Evolutionary conservation across 768 basidiomycete species (phyloP), one percentile per base, ranked within the genome.

Genomic region (Gelatoporia subvermispora): DNA sequence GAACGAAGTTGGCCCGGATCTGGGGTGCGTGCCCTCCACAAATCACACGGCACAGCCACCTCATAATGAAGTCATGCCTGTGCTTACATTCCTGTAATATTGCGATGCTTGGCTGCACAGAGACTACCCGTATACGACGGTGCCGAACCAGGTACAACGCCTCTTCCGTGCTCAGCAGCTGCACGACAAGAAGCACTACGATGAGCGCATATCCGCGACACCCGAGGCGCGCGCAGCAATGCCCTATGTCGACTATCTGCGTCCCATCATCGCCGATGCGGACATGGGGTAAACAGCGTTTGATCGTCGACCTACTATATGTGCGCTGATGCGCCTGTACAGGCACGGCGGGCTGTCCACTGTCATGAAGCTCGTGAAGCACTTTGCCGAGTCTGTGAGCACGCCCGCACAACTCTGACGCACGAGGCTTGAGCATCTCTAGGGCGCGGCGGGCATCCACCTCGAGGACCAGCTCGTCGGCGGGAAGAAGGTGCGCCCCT

Each of bases 61-160:
- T 44, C 15, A 21, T 44, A 37, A 31, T 17, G 35, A 43, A n/a
- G n/a, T n/a, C 25, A 18, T 41, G 20, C n/a, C 23, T 21, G 8
- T 48, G 4, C 42, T 15, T n/a, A 9, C 10, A 13, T 20, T 40
- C 10, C 11, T 21, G 3, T 31, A 25, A 13, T 22, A 35, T 51
- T 16, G 28, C 23, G 11, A 13, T 18, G 21, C 8, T 2, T 15
- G 20, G 9, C 11, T 8, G n/a, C 37, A 13, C 51, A 93, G 85
- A 31, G 94, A 97, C 66, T 95, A 96, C 64, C 92, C 93, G 1
- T 96, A 96, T 66, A 93, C 92, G 9, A 95, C 93, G 1, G 92
- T 97, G 15, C 93, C 94, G 20, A 95, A 96, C 63, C 93, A 95
- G 64, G 93, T 96, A 0, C 88, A 95, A 48, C 78, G 91, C 41